Evolutionary conservation across 2,329 filamentous ascomycete genomes (phyloP).

Genomic region (Nemania sp.): DNA sequence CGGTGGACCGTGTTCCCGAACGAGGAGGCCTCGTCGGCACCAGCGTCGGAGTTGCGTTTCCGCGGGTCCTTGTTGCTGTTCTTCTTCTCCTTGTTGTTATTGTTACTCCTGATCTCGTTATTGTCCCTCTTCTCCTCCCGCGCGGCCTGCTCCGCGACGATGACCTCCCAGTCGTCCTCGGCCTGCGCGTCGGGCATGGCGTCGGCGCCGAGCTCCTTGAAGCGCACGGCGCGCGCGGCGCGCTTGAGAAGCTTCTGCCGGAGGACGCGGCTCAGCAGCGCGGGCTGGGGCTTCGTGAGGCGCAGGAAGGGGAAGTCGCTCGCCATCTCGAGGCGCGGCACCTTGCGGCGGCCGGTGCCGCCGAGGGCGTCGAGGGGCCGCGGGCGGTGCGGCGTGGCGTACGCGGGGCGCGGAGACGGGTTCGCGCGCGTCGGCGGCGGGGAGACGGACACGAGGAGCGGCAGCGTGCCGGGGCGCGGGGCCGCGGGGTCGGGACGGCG

Average conservation of each 20-base stretch:
- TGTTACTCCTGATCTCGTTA: too few relatives aligned
- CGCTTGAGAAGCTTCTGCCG: constrained; percentile 53
- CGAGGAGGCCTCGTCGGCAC: constrained; percentile 16
- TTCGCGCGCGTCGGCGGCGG: constrained; percentile 42
- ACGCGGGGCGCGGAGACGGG: constrained; percentile 45
- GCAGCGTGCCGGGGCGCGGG: constrained; percentile 31
- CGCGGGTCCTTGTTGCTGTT: background rate
- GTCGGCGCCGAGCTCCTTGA: constrained; percentile 43
- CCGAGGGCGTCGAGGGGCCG: constrained; percentile 52
- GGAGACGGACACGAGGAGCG: constrained; percentile 41
- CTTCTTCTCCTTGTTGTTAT: too few relatives aligned
- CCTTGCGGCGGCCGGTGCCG: constrained; percentile 53
- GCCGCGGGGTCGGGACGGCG: constrained; percentile 14
- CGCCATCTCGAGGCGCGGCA: constrained; percentile 63
- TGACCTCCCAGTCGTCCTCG: constrained; percentile 50
- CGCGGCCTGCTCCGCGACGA: background rate
- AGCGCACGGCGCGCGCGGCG: constrained; percentile 46
- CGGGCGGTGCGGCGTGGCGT: constrained; percentile 53
- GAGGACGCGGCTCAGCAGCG: constrained; percentile 61
- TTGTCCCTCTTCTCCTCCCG: too few relatives aligned
- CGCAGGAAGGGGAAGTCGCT: constrained; percentile 67
- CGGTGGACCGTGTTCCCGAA: constrained; percentile 6
- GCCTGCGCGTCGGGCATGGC: constrained; percentile 17
- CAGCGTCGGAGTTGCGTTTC: background rate
- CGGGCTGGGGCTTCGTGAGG: constrained; percentile 67